Percentiles rank a stretch among this genome's conserved stretches.
phyloP scores from a whole-genome alignment of 495 filamentous ascomycete species.

The Hypoxylon fragiforme region DNA sequence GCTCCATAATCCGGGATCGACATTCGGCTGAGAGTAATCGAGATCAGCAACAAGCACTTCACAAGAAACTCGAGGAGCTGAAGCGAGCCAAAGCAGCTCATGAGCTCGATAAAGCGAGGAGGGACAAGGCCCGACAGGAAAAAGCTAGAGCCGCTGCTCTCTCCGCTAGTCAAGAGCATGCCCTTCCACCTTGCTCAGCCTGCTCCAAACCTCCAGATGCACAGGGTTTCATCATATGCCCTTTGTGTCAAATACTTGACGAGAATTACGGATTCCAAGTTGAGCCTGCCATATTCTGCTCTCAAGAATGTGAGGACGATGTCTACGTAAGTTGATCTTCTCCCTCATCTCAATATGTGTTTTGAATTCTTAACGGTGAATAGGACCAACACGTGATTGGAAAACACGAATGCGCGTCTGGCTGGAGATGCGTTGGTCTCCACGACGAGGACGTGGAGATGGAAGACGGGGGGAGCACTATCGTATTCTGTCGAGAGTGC shows the following conservation, averaged over 20 bases:
- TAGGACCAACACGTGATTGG: conserved; percentile 28
- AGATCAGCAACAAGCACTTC: conserved; percentile 41
- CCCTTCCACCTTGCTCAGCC: conserved; percentile 43
- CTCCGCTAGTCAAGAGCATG: conserved; percentile 35
- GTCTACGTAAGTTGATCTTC: conserved; percentile 48
- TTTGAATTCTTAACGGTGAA: conserved; percentile 10
- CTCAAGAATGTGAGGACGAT: conserved; percentile 43
- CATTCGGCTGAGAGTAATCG: conserved; percentile 36
- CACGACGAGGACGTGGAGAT: conserved; percentile 29
- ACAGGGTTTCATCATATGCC: conserved; percentile 41
- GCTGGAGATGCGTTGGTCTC: conserved; percentile 26
- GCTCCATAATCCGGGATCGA: conserved; percentile 42
- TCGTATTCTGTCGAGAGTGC: conserved; percentile 49
- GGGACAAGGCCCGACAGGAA: conserved; percentile 39
- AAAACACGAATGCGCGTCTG: conserved; percentile 34
- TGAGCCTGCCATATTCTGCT: conserved; percentile 47
- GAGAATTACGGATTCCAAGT: conserved; percentile 31
- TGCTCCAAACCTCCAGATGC: conserved; percentile 37
- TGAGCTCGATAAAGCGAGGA: conserved; percentile 44
- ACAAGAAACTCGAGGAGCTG: conserved; percentile 46
- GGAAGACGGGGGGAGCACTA: conserved; percentile 19
- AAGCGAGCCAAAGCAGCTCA: conserved; percentile 47
- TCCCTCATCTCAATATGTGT: not conserved
- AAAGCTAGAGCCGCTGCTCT: conserved; percentile 32
- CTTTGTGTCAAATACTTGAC: conserved; percentile 45